Base-by-base conservation (phyloP, 73 alveolate genomes). In the Symbiodinium pilosum region DNA sequence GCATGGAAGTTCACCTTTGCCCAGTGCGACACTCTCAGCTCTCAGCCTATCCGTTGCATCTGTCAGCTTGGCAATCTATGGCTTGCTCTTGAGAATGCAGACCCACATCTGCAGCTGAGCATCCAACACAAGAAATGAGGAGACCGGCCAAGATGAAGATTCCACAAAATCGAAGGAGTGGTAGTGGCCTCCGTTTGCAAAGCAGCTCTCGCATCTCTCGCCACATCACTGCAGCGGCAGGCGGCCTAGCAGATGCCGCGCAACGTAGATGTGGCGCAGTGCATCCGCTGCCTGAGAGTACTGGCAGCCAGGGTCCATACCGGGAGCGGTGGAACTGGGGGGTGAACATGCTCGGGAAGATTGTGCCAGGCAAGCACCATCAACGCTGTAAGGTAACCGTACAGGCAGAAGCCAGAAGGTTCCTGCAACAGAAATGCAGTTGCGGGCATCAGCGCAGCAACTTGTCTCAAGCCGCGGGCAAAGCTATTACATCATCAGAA, bases 341-440 rank as follows among this genome's bases (percentile, higher is more conserved):
- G 5, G 54, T 85, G 43, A 26, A 20, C 96, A 59, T 91, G 38
- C 51, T 91, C 88, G 6, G 96, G 96, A 6, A 91, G 96, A 47
- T 30, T 41, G 87, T 91, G 96, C 98, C 98, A 92, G 14, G 98
- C 98, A 39, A 92, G 83, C 38, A 92, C 98, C 92, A 92, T 43
- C 69, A 92, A 34, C 24, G 98, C 98, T 24, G 98, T 92, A 34
- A 92, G 28, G 38, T 92, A 92, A 28, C 98, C 98, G 26, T 92
- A 92, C 92, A 92, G 36, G 75, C 98, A 92, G 54, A 92, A 92
- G 44, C 92, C 92, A 20, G 92, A 75, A 5, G 98, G 92, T 43
- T 43, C 98, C 98, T 77, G 14, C 8, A 73, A n/a, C n/a, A n/a
- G n/a, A n/a, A 9, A 36, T 34, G 34, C 83, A 30, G 86, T 32